phyloP scores from a whole-genome alignment of 208 protist species.

The Entamoeba invadens region DNA sequence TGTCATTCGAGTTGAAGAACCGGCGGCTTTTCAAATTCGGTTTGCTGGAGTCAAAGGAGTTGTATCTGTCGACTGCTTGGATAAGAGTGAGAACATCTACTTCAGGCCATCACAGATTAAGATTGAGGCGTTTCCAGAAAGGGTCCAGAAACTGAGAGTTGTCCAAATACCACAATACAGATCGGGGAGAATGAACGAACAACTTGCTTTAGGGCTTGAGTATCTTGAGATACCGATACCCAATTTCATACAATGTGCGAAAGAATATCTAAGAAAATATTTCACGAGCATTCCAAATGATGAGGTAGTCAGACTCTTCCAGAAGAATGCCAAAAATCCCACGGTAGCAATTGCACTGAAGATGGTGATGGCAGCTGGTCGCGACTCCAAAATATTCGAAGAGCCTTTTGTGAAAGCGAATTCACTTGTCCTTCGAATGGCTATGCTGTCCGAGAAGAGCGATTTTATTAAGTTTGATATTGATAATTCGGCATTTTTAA shows the following conservation, averaged over 20 bases:
- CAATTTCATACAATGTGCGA: not conserved
- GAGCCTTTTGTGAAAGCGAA: not conserved
- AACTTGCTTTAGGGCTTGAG: not conserved
- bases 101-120: not conserved
- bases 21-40: not conserved
- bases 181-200: not conserved
- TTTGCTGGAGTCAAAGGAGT: not conserved
- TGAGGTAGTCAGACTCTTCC: not conserved
- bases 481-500: not conserved
- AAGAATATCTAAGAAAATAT: constrained; percentile 1
- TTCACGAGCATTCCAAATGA: not conserved
- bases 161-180: not conserved
- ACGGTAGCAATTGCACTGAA: not conserved
- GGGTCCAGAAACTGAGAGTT: not conserved
- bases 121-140: not conserved
- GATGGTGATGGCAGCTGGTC: not conserved
- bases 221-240: not conserved
- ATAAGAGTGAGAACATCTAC: not conserved
- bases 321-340: not conserved
- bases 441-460: not conserved
- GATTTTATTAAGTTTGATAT: not conserved
- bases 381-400: not conserved
- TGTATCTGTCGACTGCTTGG: not conserved
- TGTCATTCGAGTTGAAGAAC: not conserved
- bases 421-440: not conserved